A percentile compares a stretch with the other conserved stretches of the same genome.
Evolutionary conservation across 2,329 filamentous ascomycete genomes (phyloP).

Genomic region (Talaromyces sp.): DNA sequence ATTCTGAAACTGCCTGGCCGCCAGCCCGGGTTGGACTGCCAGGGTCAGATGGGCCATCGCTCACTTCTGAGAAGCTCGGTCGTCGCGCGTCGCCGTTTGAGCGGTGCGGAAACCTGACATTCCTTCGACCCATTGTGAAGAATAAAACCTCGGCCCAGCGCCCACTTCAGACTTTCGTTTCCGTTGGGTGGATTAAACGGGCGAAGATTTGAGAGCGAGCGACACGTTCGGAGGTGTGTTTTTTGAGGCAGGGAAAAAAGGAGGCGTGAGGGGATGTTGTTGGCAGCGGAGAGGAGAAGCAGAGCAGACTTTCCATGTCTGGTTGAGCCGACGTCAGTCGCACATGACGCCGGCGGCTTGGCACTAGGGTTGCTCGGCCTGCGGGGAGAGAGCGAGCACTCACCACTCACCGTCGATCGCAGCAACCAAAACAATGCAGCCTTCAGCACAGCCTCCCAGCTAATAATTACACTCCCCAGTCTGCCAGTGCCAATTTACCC

Average conservation of each 20-base stretch:
- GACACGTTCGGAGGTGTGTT: neutral
- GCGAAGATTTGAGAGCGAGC: neutral
- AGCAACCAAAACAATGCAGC: neutral
- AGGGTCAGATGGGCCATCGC: constrained; percentile 4
- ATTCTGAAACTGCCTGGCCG: constrained; percentile 19
- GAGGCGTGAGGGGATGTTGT: neutral
- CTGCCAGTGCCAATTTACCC: constrained; percentile 1
- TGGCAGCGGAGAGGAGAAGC: neutral
- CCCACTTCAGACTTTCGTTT: neutral
- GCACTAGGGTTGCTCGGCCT: neutral
- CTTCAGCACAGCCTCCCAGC: neutral
- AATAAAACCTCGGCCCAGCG: neutral
- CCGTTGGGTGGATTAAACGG: neutral
- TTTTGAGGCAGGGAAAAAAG: neutral
- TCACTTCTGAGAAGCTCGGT: constrained; percentile 10
- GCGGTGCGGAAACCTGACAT: constrained; percentile 11
- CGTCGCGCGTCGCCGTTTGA: constrained; percentile 11
- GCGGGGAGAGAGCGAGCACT: neutral
- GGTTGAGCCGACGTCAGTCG: neutral
- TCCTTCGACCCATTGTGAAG: constrained; percentile 11
- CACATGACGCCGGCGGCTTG: neutral
- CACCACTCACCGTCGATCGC: neutral
- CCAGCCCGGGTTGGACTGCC: neutral
- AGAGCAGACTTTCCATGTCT: neutral
- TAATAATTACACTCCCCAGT: neutral